These are phyloP conservation scores for Fusarium clavum DNA, from an alignment of 2,329 filamentous ascomycete genomes.

Conservation along the genomic window DNA sequence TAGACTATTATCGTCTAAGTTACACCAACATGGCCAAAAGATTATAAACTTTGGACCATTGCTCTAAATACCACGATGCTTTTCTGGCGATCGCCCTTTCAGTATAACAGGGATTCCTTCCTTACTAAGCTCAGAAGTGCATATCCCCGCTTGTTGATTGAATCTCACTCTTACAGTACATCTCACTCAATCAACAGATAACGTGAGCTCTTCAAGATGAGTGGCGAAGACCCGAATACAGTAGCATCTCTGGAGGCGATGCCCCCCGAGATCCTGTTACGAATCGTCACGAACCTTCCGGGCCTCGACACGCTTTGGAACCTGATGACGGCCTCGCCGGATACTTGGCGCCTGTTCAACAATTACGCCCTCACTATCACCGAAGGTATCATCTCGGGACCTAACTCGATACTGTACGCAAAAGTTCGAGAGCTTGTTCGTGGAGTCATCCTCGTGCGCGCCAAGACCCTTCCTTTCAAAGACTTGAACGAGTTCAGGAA, in stretches of 20 bases:
- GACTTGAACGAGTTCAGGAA: neutral
- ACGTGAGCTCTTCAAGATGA: neutral
- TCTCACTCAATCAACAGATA: neutral
- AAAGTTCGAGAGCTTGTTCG: neutral
- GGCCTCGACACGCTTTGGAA: neutral
- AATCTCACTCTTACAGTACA: neutral
- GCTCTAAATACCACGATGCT: neutral
- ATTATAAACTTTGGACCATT: no score
- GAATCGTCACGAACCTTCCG: neutral
- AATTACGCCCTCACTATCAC: neutral
- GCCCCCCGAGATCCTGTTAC: neutral
- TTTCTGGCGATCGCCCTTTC: neutral
- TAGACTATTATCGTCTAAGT: no score
- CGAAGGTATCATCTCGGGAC: neutral
- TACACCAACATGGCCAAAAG: no score
- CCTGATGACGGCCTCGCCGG: neutral
- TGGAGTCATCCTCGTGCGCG: neutral
- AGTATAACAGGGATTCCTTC: neutral
- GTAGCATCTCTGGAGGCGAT: neutral
- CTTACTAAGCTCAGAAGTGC: neutral
- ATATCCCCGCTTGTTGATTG: neutral
- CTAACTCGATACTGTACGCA: neutral
- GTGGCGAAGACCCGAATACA: rapidly evolving
- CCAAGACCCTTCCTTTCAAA: neutral
- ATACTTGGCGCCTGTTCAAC: neutral